phyloP scores from a whole-genome alignment of 2,329 filamentous ascomycete species.

The Onygena corvina region DNA sequence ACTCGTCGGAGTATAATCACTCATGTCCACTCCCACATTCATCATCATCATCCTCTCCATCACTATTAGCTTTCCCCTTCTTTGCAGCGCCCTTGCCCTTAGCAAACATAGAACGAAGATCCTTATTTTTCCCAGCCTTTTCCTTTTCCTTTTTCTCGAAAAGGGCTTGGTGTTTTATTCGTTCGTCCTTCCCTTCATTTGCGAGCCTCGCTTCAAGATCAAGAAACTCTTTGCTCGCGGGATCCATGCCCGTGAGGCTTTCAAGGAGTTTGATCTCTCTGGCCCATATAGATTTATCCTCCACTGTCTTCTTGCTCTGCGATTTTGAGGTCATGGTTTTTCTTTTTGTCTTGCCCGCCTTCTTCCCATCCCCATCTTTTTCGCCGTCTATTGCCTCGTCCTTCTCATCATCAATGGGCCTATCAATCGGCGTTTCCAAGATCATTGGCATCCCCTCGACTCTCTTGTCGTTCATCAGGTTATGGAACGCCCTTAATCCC shows the following conservation, averaged over 20 bases:
- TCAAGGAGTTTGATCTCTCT: slow-evolving; percentile 91
- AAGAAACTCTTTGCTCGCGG: slow-evolving; percentile 60
- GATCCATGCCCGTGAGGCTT: slow-evolving; percentile 71
- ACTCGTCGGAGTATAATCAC: not conserved
- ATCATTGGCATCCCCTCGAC: slow-evolving; percentile 79
- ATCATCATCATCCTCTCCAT: slow-evolving; percentile 8
- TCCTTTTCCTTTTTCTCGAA: slow-evolving; percentile 58
- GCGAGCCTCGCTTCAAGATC: slow-evolving; percentile 53
- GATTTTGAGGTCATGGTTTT: slow-evolving; percentile 18
- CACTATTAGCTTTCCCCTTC: slow-evolving; percentile 11
- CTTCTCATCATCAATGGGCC: slow-evolving; percentile 37
- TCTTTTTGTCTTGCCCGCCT: not conserved
- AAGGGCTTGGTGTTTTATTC: slow-evolving; percentile 64
- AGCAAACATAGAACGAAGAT: slow-evolving; percentile 22
- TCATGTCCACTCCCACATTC: slow-evolving; percentile 1
- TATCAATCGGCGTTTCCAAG: slow-evolving; percentile 87
- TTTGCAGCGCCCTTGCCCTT: slow-evolving; percentile 23
- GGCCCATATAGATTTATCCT: slow-evolving; percentile 79
- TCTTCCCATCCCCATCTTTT: slow-evolving; percentile 14
- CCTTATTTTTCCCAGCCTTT: slow-evolving; percentile 39
- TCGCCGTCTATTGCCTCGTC: slow-evolving; percentile 5
- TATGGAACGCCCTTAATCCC: slow-evolving; percentile 80
- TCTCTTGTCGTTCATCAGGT: slow-evolving; percentile 67
- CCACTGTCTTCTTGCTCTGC: slow-evolving; percentile 34
- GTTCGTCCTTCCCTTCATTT: slow-evolving; percentile 55